Percentiles rank a stretch among this genome's conserved stretches.
These are phyloP conservation scores for Paramyrothecium roridum DNA, from an alignment of 2,329 filamentous ascomycete genomes.

Conservation along the genomic window DNA sequence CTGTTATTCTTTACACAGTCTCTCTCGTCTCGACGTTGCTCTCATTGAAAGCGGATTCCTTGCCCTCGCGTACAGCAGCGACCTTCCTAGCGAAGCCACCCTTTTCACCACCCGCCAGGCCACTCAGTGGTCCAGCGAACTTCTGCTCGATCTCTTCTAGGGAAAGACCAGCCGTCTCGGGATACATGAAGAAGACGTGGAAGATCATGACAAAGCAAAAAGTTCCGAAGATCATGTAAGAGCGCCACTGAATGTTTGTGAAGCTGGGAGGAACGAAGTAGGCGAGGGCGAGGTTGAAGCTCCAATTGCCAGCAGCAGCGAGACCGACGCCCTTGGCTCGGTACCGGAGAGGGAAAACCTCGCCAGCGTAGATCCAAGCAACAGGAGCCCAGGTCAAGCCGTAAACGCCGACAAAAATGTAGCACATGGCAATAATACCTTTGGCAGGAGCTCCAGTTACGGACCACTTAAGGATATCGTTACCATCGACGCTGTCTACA, in stretches of 20 bases:
- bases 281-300: slow-evolving; percentile 36
- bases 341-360: slow-evolving; percentile 46
- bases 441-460: slow-evolving; percentile 42
- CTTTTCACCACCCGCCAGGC: not conserved
- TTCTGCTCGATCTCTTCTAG: slow-evolving; percentile 1
- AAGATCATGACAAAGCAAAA: slow-evolving; percentile 39
- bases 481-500: slow-evolving; percentile 40
- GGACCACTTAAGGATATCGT: slow-evolving; percentile 42
- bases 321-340: slow-evolving; percentile 53
- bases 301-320: slow-evolving; percentile 42
- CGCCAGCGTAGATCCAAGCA: slow-evolving; percentile 56
- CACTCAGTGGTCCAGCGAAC: not conserved
- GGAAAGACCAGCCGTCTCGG: slow-evolving; percentile 44
- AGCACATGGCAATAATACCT: slow-evolving; percentile 47
- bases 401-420: slow-evolving; percentile 39
- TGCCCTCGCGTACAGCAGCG: not conserved
- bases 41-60: not conserved
- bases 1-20: not conserved
- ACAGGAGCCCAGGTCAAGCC: slow-evolving; percentile 44
- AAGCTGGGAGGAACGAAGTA: slow-evolving; percentile 34
- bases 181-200: slow-evolving; percentile 50
- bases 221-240: slow-evolving; percentile 42
- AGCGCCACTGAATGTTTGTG: slow-evolving; percentile 43
- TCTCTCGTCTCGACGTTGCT: not conserved
- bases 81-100: not conserved